A percentile compares a stretch with the other conserved stretches of the same genome.
phyloP scores from a whole-genome alignment of 2,329 filamentous ascomycete species.

The Trichoderma pleuroti region DNA sequence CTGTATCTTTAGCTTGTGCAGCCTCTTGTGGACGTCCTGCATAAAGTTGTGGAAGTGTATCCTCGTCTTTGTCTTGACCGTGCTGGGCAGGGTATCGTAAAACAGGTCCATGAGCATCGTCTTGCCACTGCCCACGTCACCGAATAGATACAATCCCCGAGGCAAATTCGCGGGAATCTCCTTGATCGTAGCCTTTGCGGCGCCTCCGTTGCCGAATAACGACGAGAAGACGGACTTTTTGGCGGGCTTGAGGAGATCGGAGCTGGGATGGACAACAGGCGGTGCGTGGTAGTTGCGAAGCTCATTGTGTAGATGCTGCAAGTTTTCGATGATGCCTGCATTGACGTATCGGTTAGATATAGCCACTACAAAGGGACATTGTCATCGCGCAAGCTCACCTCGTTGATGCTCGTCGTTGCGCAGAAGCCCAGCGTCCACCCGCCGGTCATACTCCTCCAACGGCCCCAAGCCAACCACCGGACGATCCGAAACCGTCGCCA shows the following conservation, averaged over 20 bases:
- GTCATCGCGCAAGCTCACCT: slow-evolving; percentile 46
- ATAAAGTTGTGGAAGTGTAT: slow-evolving; percentile 99
- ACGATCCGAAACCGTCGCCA: slow-evolving; percentile 30
- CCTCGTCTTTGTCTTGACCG: slow-evolving; percentile 77
- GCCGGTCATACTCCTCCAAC: slow-evolving; percentile 80
- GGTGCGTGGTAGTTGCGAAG: slow-evolving; percentile 70
- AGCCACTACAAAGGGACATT: not conserved
- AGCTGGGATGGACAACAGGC: slow-evolving; percentile 69
- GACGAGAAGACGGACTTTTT: slow-evolving; percentile 57
- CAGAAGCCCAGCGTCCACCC: slow-evolving; percentile 70
- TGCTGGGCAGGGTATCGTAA: slow-evolving; percentile 81
- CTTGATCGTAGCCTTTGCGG: slow-evolving; percentile 38
- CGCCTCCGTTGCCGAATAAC: slow-evolving; percentile 53
- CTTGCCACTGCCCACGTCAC: slow-evolving; percentile 95
- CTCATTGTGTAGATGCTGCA: slow-evolving; percentile 86
- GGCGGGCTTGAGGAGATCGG: slow-evolving; percentile 62
- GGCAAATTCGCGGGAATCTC: slow-evolving; percentile 71
- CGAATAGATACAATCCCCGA: slow-evolving; percentile 88
- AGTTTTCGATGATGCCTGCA: slow-evolving; percentile 77
- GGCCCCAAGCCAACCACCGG: slow-evolving; percentile 56
- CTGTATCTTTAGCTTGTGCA: slow-evolving; percentile 86
- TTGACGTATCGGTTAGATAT: not conserved
- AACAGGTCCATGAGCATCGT: slow-evolving; percentile 99
- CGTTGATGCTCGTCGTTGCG: slow-evolving; percentile 89
- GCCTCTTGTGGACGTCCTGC: slow-evolving; percentile 89